Conservation (phyloP, 2,329 filamentous ascomycete species). For the Corinectria fuckeliana region DNA sequence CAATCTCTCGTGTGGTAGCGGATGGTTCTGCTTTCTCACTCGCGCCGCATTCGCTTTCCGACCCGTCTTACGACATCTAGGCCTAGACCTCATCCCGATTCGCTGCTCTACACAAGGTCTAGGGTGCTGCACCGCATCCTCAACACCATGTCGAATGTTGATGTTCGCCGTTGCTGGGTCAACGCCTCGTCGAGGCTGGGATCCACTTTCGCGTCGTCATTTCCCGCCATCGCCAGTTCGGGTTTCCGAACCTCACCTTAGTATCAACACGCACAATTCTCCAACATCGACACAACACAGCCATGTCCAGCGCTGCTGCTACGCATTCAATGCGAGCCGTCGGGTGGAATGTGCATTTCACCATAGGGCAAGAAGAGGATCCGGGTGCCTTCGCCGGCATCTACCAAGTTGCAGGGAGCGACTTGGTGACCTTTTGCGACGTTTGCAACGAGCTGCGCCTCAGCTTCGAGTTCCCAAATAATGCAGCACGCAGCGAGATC, state of each 20-base stretch:
- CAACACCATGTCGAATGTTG: too few relatives aligned
- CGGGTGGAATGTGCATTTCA: slow-evolving; percentile 16
- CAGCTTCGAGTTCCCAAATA: slow-evolving; percentile 20
- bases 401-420: slow-evolving; percentile 4
- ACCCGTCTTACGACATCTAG: too few relatives aligned
- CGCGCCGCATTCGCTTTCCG: too few relatives aligned
- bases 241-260: background rate
- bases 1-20: too few relatives aligned
- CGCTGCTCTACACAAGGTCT: too few relatives aligned
- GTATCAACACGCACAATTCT: background rate
- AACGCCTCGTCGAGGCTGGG: too few relatives aligned
- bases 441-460: slow-evolving; percentile 25
- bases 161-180: too few relatives aligned
- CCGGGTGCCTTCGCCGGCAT: slow-evolving; percentile 15
- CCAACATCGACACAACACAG: background rate
- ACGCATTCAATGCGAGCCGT: slow-evolving; percentile 11
- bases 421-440: slow-evolving; percentile 21
- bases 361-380: slow-evolving; percentile 4
- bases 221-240: background rate
- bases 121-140: too few relatives aligned
- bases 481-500: background rate
- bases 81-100: too few relatives aligned
- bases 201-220: background rate
- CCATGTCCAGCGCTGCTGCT: slow-evolving; percentile 11
- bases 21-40: too few relatives aligned